A percentile compares a stretch with the other conserved stretches of the same genome.
Conservation (phyloP, 139 green algal species). For the Mesostigma viride region DNA sequence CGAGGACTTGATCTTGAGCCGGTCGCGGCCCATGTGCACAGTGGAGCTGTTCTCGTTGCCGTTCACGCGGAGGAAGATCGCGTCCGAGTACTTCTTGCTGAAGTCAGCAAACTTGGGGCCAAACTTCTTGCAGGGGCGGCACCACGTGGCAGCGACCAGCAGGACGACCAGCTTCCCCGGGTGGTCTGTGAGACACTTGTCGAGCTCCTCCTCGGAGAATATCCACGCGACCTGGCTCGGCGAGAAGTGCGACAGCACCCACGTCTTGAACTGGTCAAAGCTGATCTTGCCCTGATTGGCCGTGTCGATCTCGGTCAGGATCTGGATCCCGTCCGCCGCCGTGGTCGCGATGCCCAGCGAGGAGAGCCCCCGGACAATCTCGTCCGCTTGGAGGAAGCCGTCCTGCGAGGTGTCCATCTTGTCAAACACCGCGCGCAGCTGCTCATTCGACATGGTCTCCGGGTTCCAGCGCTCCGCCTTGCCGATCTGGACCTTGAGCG, state of each 20-base stretch:
- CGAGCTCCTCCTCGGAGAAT: no score
- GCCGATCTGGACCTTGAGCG: neutral
- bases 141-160: constrained; percentile 23
- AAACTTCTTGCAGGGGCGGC: constrained; percentile 19
- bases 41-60: constrained; percentile 13
- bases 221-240: no score
- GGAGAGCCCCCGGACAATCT: no score
- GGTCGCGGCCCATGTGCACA: constrained; percentile 6
- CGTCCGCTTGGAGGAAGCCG: no score
- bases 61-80: neutral
- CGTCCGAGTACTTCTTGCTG: neutral
- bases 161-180: neutral
- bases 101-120: constrained; percentile 6
- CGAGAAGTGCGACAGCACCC: no score
- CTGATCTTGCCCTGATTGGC: no score
- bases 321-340: no score
- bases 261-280: no score
- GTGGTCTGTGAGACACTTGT: no score
- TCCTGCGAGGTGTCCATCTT: no score
- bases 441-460: neutral
- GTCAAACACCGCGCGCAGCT: neutral
- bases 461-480: neutral
- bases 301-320: no score
- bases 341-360: no score
- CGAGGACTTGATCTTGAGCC: constrained; percentile 2